Evolutionary conservation across 2,329 filamentous ascomycete genomes (phyloP).

Genomic region (Pseudophaeomoniella oleicola): DNA sequence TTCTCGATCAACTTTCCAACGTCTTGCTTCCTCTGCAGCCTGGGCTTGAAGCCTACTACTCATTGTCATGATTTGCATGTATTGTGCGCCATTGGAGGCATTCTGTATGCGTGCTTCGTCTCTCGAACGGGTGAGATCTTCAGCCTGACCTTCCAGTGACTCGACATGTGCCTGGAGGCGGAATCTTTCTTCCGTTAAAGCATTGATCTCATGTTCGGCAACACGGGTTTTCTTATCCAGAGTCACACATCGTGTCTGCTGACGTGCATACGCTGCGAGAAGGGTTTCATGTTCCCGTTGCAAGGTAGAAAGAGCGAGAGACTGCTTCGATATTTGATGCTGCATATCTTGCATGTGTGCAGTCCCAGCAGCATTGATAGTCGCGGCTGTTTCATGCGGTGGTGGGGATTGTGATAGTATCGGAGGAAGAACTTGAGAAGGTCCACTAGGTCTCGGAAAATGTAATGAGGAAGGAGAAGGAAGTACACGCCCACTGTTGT

Average conservation of each 20-base stretch:
- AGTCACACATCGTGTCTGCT: slow-evolving; percentile 33
- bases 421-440: background rate
- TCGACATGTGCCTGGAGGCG: slow-evolving; percentile 31
- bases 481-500: slow-evolving; percentile 8
- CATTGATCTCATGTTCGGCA: slow-evolving; percentile 37
- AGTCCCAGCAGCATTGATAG: slow-evolving; percentile 16
- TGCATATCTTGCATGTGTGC: slow-evolving; percentile 34
- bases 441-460: slow-evolving; percentile 7
- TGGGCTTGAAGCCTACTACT: slow-evolving; percentile 29
- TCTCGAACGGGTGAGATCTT: slow-evolving; percentile 32
- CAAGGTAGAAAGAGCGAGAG: slow-evolving; percentile 35
- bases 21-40: slow-evolving; percentile 25
- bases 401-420: background rate
- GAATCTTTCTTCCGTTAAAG: slow-evolving; percentile 34
- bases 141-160: slow-evolving; percentile 32
- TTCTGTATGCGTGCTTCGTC: slow-evolving; percentile 30
- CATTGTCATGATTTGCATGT: slow-evolving; percentile 36
- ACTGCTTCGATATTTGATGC: slow-evolving; percentile 39
- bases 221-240: slow-evolving; percentile 37
- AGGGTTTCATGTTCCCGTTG: slow-evolving; percentile 40
- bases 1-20: slow-evolving; percentile 25
- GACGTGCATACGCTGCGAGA: slow-evolving; percentile 35
- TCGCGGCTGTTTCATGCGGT: slow-evolving; percentile 3
- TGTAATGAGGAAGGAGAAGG: slow-evolving; percentile 12
- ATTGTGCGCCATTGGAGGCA: slow-evolving; percentile 31